Evolutionary conservation across 805 yeast genomes (phyloP).

Genomic region (Metschnikowia cubensis): DNA sequence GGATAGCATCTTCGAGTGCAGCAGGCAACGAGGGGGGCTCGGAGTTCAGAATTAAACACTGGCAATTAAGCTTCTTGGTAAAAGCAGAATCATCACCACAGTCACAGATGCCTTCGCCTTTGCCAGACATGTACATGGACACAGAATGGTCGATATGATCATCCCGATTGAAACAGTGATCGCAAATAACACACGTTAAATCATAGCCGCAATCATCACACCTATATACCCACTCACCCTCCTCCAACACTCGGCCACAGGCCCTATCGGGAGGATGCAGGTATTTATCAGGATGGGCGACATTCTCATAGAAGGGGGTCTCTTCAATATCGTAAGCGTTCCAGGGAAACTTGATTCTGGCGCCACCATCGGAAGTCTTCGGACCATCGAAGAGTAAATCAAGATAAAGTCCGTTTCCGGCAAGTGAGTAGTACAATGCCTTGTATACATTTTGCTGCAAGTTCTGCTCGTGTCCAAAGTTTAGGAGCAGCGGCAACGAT

Average conservation of each 20-base stretch:
- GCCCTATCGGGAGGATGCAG: conserved; percentile 55
- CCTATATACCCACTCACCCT: conserved; percentile 65
- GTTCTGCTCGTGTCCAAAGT: conserved; percentile 4
- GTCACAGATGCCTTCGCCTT: conserved; percentile 55
- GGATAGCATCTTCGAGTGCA: conserved; percentile 19
- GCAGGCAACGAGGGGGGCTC: conserved; percentile 7
- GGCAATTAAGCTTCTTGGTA: conserved; percentile 50
- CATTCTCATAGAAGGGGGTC: conserved; percentile 10
- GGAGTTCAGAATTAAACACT: conserved; percentile 23
- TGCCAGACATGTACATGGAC: conserved; percentile 45
- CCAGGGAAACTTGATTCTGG: conserved; percentile 5
- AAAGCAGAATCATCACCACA: conserved; percentile 73
- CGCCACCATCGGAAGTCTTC: not conserved
- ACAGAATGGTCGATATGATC: conserved; percentile 70
- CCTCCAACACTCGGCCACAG: conserved; percentile 61
- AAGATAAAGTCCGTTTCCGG: conserved; percentile 15
- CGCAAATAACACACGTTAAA: conserved; percentile 74
- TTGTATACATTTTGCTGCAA: conserved; percentile 21
- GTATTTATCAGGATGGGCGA: conserved; percentile 10
- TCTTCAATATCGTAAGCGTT: not conserved
- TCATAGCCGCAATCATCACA: conserved; percentile 77
- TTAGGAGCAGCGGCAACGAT: conserved; percentile 11
- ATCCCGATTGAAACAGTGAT: conserved; percentile 62
- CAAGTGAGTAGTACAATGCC: conserved; percentile 27
- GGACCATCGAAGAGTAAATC: conserved; percentile 11